Evolutionary conservation across 108 stramenopile species (phyloP), one percentile per base, ranked within the genome.

Genomic region (Cyclotella choctawhatcheeana): DNA sequence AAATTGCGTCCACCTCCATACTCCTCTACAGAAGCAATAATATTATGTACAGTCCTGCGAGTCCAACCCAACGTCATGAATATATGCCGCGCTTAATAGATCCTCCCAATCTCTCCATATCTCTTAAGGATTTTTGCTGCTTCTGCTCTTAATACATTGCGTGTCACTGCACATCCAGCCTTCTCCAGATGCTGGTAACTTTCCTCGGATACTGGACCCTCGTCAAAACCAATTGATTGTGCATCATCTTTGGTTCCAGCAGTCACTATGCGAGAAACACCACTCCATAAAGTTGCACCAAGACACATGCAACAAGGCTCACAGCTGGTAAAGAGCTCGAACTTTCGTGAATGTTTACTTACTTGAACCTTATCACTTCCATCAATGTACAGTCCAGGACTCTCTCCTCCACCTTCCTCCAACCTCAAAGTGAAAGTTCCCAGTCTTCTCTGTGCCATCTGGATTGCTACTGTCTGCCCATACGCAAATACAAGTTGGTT

Each of bases 401-500:
- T n/a, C n/a, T n/a, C n/a, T n/a, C 47, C 66, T 60, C 81, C 69
- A 14, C 66, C 58, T 43, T 62, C 47, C 18, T 65, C 67, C 44
- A 67, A 44, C 50, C 31, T 64, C 44, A 95, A 67, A 1, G 89
- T 81, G 64, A 84, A 93, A 47, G 35, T 76, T 10, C 77, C 62
- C 12, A 91, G 31, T 47, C 77, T 86, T 50, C 67, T 63, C 58
- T 95, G 90, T 0, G 91, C 94, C 64, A 93, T 74, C 64, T 93
- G 91, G 58, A 95, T 93, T 40, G 94, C 94, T 26, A 89, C 86
- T 44, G 85, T 95, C 79, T 95, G n/a, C n/a, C n/a, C n/a, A n/a
- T n/a, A n/a, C n/a, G n/a, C n/a, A n/a, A n/a, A n/a, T n/a, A n/a
- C n/a, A n/a, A n/a, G n/a, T n/a, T n/a, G n/a, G n/a, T n/a, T n/a